Conservation (phyloP, 805 yeast species). For the Diddensiella santjacobensis region DNA sequence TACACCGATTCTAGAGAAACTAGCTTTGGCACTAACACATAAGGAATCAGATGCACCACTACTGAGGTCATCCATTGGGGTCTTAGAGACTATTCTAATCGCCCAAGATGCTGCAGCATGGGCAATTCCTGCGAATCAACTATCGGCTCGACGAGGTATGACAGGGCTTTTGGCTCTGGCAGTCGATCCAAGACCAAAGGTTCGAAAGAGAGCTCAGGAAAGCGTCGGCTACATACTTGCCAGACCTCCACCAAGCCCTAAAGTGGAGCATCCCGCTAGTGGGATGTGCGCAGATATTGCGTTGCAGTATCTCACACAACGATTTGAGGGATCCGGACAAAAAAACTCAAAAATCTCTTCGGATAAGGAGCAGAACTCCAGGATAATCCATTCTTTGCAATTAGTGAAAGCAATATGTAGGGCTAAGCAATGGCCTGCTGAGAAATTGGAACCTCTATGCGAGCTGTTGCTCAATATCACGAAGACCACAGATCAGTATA, state of each 20-base stretch:
- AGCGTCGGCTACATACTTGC: conserved; percentile 64
- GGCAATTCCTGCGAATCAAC: conserved; percentile 40
- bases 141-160: conserved; percentile 77
- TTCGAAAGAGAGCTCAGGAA: conserved; percentile 91
- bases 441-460: conserved; percentile 66
- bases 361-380: conserved; percentile 42
- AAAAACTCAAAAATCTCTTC: conserved; percentile 30
- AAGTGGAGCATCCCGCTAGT: conserved; percentile 76
- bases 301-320: conserved; percentile 44
- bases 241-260: conserved; percentile 73
- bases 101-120: conserved; percentile 82
- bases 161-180: conserved; percentile 73
- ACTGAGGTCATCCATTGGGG: conserved; percentile 78
- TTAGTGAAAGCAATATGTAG: conserved; percentile 65
- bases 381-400: conserved; percentile 72
- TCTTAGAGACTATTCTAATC: conserved; percentile 69
- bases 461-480: conserved; percentile 72
- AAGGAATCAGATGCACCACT: conserved; percentile 74
- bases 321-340: conserved; percentile 33
- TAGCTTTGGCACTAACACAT: conserved; percentile 76
- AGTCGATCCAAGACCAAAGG: conserved; percentile 88
- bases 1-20: conserved; percentile 67
- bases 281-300: conserved; percentile 64
- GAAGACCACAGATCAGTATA: conserved; percentile 76
- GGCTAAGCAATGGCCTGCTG: conserved; percentile 79